Conservation (phyloP, 441 rosid genomes). For the Viola pubescens region DNA sequence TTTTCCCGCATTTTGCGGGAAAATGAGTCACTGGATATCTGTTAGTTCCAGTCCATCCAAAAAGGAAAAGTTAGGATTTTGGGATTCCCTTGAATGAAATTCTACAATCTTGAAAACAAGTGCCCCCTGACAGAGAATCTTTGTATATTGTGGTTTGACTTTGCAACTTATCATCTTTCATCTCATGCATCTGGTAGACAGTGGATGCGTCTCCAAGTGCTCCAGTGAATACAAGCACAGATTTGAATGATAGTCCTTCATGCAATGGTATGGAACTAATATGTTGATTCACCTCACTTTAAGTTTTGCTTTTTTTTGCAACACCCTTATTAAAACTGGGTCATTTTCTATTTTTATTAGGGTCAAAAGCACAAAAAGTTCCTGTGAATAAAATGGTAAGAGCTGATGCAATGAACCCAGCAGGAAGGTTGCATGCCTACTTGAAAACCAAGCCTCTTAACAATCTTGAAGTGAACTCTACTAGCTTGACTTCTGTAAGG, state of each 20-base stretch:
- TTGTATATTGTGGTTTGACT: neutral
- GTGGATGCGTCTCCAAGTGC: slow-evolving; percentile 47
- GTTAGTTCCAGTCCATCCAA: no score
- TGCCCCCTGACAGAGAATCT: no score
- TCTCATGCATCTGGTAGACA: slow-evolving; percentile 34
- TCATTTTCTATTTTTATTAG: slow-evolving; percentile 30
- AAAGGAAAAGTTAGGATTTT: no score
- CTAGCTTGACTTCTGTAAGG: slow-evolving; percentile 64
- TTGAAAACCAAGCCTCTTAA: slow-evolving; percentile 43
- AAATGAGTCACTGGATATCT: no score
- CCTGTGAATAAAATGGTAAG: slow-evolving; percentile 88
- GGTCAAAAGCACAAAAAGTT: slow-evolving; percentile 55
- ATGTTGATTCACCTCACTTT: slow-evolving; percentile 8
- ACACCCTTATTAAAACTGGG: slow-evolving; percentile 2
- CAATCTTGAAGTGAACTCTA: slow-evolving; percentile 31
- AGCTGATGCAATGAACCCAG: slow-evolving; percentile 80
- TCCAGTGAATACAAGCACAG: slow-evolving; percentile 30
- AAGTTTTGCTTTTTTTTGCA: slow-evolving; percentile 2
- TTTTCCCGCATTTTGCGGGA: no score
- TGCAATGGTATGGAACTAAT: slow-evolving; percentile 38
- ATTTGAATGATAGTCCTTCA: slow-evolving; percentile 25
- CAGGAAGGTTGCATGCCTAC: slow-evolving; percentile 87
- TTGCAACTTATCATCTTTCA: slow-evolving; percentile 2
- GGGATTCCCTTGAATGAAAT: no score
- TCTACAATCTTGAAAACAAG: no score